A percentile compares a stretch with the other conserved stretches of the same genome.
Conservation (phyloP, 257 asterid genomes). For the Asclepias syriaca region DNA sequence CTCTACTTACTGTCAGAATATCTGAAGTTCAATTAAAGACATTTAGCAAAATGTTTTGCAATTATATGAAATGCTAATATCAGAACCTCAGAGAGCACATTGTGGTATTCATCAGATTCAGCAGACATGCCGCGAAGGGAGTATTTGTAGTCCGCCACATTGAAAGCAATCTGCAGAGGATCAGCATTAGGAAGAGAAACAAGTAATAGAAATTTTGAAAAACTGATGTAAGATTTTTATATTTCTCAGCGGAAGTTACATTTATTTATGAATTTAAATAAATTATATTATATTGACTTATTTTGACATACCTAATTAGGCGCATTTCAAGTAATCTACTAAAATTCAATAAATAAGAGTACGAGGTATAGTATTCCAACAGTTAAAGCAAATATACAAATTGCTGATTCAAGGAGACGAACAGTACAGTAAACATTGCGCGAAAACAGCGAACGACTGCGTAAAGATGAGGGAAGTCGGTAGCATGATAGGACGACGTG, state of each 20-base stretch:
- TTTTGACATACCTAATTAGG: no score
- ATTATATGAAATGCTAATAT: neutral
- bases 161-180: slow-evolving; percentile 47
- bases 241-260: no score
- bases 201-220: neutral
- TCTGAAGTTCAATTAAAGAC: neutral
- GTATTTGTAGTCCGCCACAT: slow-evolving; percentile 64
- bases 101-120: slow-evolving; percentile 44
- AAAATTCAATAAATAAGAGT: no score
- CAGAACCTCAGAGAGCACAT: slow-evolving; percentile 51
- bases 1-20: neutral
- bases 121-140: slow-evolving; percentile 47
- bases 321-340: no score
- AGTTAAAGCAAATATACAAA: neutral
- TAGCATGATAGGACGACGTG: slow-evolving; percentile 11
- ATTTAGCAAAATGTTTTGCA: neutral
- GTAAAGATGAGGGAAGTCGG: slow-evolving; percentile 40
- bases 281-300: no score
- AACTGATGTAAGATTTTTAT: no score
- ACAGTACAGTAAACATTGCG: slow-evolving; percentile 53
- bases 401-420: neutral
- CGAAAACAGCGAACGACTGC: slow-evolving; percentile 83
- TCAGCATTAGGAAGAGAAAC: neutral
- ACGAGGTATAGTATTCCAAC: no score
- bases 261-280: no score